Conservation (phyloP, 1,284 basidiomycete species). For the Cryptococcus maquisensis region DNA sequence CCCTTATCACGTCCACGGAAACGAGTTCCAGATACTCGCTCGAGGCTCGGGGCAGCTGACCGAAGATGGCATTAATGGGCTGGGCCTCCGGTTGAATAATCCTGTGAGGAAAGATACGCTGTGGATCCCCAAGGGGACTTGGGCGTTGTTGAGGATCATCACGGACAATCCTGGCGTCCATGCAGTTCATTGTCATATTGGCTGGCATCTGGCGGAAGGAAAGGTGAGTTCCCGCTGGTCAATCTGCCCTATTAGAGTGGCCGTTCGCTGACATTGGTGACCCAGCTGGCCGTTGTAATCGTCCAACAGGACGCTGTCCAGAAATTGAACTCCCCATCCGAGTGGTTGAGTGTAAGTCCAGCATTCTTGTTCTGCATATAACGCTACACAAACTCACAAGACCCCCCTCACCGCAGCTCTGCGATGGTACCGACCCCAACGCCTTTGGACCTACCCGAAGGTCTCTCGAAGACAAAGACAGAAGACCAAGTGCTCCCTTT, state of each 20-base stretch:
- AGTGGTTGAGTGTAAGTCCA: conserved; percentile 14
- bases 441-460: conserved; percentile 13
- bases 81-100: conserved; percentile 20
- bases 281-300: conserved; percentile 12
- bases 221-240: conserved; percentile 15
- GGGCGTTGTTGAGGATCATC: conserved; percentile 23
- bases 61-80: conserved; percentile 9
- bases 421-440: conserved; percentile 9
- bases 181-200: conserved; percentile 31
- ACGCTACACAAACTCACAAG: not conserved
- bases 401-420: conserved; percentile 7
- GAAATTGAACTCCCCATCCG: conserved; percentile 4
- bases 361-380: not conserved
- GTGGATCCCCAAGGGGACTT: conserved; percentile 24
- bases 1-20: conserved; percentile 41
- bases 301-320: conserved; percentile 19
- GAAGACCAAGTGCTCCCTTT: too few species aligned
- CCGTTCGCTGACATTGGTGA: not conserved
- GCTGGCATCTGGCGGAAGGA: conserved; percentile 23
- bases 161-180: conserved; percentile 27
- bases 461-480: too few species aligned
- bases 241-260: not conserved
- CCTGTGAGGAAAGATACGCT: conserved; percentile 47
- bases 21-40: conserved; percentile 33
- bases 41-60: conserved; percentile 37